Conservation (phyloP, 768 basidiomycete genomes). For the Hericium erinaceus region DNA sequence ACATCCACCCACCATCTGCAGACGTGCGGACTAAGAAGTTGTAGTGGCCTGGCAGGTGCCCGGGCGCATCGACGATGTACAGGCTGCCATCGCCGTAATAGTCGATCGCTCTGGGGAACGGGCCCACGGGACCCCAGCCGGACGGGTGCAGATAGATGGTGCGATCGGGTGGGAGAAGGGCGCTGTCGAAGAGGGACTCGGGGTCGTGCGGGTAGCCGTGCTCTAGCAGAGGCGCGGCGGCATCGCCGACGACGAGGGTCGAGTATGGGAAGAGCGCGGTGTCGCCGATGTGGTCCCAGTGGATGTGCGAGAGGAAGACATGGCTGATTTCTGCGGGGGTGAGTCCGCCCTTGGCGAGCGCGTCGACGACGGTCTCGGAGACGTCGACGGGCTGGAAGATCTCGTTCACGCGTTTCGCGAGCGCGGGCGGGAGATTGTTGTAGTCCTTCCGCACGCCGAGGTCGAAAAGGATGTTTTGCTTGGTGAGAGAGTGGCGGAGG, state of each 20-base stretch:
- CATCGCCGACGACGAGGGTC: slow-evolving; percentile 5
- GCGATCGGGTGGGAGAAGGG: neutral
- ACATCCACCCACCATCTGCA: slow-evolving; percentile 4
- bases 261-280: slow-evolving; percentile 3
- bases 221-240: neutral
- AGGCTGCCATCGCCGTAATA: slow-evolving; percentile 10
- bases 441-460: slow-evolving; percentile 9
- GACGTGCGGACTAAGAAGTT: slow-evolving; percentile 6
- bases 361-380: neutral
- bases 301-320: slow-evolving; percentile 8
- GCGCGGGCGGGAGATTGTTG: slow-evolving; percentile 1
- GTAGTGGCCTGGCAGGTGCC: slow-evolving; percentile 11
- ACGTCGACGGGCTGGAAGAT: neutral
- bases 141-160: neutral
- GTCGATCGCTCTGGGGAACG: slow-evolving; percentile 10
- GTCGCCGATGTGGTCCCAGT: slow-evolving; percentile 13
- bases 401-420: neutral
- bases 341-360: slow-evolving; percentile 7
- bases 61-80: slow-evolving; percentile 13
- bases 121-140: neutral
- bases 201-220: neutral
- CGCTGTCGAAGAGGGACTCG: neutral
- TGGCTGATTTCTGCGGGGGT: slow-evolving; percentile 1
- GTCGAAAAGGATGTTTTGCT: slow-evolving; percentile 6
- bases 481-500: slow-evolving; percentile 6